A percentile compares a stretch with the other conserved stretches of the same genome.
Conservation (phyloP, 179 eudicot species). For the Pouteria campechiana region DNA sequence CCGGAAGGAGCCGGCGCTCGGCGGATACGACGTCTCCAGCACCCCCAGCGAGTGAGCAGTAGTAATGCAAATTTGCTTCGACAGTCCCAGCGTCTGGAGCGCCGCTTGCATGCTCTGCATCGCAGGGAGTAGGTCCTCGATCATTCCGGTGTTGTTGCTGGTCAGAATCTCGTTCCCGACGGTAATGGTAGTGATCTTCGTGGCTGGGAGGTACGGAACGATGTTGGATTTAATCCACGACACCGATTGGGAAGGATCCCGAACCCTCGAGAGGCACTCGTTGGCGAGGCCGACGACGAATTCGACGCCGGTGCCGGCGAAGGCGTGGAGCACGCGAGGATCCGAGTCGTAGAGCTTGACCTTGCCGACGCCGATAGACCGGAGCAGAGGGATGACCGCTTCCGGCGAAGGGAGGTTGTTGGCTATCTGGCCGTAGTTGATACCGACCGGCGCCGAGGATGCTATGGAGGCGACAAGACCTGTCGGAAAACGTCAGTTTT, state of each 20-base stretch:
- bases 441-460: conserved; percentile 32
- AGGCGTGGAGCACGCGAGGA: conserved; percentile 57
- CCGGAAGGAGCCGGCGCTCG: conserved; percentile 54
- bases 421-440: conserved; percentile 89
- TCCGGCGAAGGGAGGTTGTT: conserved; percentile 70
- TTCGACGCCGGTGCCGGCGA: conserved; percentile 64
- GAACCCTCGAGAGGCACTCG: conserved; percentile 35
- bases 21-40: conserved; percentile 62
- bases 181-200: conserved; percentile 53
- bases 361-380: conserved; percentile 40
- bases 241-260: conserved; percentile 28
- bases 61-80: conserved; percentile 45
- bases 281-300: conserved; percentile 54
- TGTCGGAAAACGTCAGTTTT: too few species aligned
- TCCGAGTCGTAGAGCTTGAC: conserved; percentile 87
- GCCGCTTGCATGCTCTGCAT: conserved; percentile 65
- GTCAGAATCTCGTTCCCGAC: conserved; percentile 81
- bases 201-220: conserved; percentile 37
- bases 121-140: conserved; percentile 47
- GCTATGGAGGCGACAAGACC: too few species aligned
- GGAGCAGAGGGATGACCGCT: conserved; percentile 46
- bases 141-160: conserved; percentile 38
- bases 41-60: conserved; percentile 59
- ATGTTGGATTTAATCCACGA: conserved; percentile 68
- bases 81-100: conserved; percentile 25